Percentiles rank a stretch among this genome's conserved stretches.
Conservation (phyloP, 306 rosid species). For the Cyclanthera cordifolia region DNA sequence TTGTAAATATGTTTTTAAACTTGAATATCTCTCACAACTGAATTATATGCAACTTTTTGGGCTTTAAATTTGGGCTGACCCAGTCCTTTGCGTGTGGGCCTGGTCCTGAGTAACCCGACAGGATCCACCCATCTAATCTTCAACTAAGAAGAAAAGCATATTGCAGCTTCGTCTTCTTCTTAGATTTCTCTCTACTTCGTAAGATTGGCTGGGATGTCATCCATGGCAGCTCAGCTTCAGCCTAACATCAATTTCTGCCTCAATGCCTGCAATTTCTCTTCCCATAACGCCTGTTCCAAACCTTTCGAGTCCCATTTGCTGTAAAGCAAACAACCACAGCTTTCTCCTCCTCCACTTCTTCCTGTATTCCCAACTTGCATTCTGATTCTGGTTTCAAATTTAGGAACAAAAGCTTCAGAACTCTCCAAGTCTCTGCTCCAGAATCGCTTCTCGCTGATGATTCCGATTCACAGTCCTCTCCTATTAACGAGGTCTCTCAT, state of each 20-base stretch:
- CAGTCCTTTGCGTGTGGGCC: background rate
- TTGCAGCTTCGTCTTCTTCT: background rate
- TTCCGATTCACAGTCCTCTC: conserved; percentile 14
- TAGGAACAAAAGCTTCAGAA: background rate
- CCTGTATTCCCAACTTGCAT: background rate
- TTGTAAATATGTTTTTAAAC: too few species aligned
- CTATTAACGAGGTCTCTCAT: conserved; percentile 25
- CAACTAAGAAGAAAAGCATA: background rate
- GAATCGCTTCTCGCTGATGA: conserved; percentile 18
- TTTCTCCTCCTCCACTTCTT: background rate
- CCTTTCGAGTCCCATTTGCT: background rate
- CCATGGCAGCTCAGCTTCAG: conserved; percentile 15
- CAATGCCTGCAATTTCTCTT: background rate
- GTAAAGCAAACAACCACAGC: background rate
- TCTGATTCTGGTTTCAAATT: background rate
- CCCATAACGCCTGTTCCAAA: background rate
- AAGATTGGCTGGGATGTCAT: too few species aligned
- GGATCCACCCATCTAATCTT: background rate
- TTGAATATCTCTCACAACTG: too few species aligned
- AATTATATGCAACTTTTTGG: too few species aligned
- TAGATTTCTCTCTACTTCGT: too few species aligned
- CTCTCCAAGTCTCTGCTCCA: conserved; percentile 12
- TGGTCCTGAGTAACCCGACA: background rate
- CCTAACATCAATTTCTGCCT: background rate
- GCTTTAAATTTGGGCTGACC: background rate